phyloP scores from a whole-genome alignment of 345 rosid genomes.

The Euphorbia pulcherrima region DNA sequence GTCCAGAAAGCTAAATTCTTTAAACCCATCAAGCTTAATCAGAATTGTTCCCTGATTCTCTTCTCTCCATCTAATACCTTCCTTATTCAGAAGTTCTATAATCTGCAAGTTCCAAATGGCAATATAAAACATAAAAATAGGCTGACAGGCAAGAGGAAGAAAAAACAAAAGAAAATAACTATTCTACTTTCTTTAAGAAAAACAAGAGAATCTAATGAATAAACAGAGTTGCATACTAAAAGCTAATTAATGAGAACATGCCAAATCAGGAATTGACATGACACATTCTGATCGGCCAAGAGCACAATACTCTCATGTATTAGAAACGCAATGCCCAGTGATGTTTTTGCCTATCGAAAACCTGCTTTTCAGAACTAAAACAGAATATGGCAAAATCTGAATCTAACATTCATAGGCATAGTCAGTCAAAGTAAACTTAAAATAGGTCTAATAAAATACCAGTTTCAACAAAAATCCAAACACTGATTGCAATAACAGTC shows the following conservation, averaged over 20 bases:
- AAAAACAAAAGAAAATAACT: neutral
- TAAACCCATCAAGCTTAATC: constrained; percentile 52
- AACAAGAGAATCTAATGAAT: too few species aligned
- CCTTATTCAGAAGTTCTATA: constrained; percentile 50
- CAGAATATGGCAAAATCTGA: neutral
- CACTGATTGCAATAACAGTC: neutral
- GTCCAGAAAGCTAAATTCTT: constrained; percentile 67
- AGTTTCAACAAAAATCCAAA: neutral
- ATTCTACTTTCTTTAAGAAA: neutral
- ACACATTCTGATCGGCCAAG: too few species aligned
- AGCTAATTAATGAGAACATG: too few species aligned
- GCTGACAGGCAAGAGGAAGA: neutral
- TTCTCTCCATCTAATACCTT: constrained; percentile 57
- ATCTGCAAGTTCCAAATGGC: constrained; percentile 44
- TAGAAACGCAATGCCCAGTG: neutral
- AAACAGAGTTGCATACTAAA: too few species aligned
- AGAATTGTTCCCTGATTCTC: constrained; percentile 78
- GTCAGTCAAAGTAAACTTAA: neutral
- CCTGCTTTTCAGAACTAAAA: neutral
- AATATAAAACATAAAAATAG: neutral
- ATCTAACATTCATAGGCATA: neutral
- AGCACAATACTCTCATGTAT: too few species aligned
- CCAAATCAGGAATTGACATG: too few species aligned
- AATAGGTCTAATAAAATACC: neutral
- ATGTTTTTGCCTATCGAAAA: neutral